Conservation (phyloP, 208 protist species). For the Trypanosoma platydactyli region DNA sequence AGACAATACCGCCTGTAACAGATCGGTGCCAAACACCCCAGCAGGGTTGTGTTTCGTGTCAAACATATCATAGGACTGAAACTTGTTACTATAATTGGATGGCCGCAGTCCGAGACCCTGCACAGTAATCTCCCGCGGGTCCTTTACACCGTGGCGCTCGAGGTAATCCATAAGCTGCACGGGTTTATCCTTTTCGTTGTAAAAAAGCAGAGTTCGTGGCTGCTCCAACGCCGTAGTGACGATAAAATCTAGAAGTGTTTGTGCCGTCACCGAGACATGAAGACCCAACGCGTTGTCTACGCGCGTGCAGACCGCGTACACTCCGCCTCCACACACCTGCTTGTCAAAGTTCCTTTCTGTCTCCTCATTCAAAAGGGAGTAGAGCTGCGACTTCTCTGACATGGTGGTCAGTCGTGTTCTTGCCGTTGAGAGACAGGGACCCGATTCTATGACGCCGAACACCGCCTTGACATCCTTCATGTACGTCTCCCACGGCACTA, state of each 20-base stretch:
- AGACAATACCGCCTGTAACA: constrained; percentile 80
- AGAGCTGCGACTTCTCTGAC: constrained; percentile 81
- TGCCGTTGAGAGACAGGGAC: constrained; percentile 82
- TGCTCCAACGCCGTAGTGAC: constrained; percentile 59
- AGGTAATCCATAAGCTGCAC: constrained; percentile 71
- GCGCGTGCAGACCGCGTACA: constrained; percentile 63
- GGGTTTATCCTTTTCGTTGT: constrained; percentile 26
- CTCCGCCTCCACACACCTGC: constrained; percentile 53
- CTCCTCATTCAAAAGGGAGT: constrained; percentile 77
- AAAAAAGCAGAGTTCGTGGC: constrained; percentile 62
- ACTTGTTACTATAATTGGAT: constrained; percentile 82
- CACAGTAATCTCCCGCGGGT: constrained; percentile 76
- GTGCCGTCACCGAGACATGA: constrained; percentile 59
- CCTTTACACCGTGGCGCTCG: constrained; percentile 45
- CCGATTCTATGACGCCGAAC: constrained; percentile 79
- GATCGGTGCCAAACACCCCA: constrained; percentile 57
- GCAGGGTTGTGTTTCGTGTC: constrained; percentile 69
- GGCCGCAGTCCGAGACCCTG: constrained; percentile 89
- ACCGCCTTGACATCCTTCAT: constrained; percentile 60
- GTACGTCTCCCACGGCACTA: constrained; percentile 77
- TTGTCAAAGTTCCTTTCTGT: constrained; percentile 51
- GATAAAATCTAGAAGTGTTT: constrained; percentile 75
- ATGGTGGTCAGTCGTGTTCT: constrained; percentile 74
- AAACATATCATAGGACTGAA: constrained; percentile 80
- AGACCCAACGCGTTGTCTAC: constrained; percentile 78